A percentile compares a stretch with the other conserved stretches of the same genome.
phyloP scores from a whole-genome alignment of 805 yeast species.

The Candida chilensis region DNA sequence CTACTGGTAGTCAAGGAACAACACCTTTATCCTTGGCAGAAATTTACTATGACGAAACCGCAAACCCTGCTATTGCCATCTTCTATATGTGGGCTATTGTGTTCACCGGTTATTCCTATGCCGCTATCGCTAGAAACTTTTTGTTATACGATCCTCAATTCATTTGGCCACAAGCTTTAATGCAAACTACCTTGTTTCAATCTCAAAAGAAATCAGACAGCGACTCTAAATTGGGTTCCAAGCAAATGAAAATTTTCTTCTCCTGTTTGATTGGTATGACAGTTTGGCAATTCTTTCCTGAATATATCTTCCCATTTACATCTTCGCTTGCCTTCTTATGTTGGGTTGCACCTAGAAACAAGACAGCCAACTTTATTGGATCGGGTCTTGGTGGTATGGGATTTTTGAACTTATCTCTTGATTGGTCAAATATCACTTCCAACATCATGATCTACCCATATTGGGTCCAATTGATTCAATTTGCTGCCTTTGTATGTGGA shows the following conservation, averaged over 20 bases:
- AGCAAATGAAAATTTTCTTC: constrained; percentile 28
- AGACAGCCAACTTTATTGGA: constrained; percentile 32
- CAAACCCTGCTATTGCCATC: constrained; percentile 25
- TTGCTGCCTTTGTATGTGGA: constrained; percentile 34
- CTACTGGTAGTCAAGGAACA: constrained; percentile 44
- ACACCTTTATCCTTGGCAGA: constrained; percentile 37
- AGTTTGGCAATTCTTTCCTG: constrained; percentile 42
- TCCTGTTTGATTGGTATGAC: constrained; percentile 20
- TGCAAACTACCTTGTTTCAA: constrained; percentile 39
- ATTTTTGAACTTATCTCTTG: constrained; percentile 34
- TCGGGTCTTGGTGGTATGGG: constrained; percentile 47
- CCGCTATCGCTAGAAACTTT: constrained; percentile 36
- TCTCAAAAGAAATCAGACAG: constrained; percentile 14
- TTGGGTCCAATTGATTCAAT: constrained; percentile 42
- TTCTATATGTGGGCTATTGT: constrained; percentile 43
- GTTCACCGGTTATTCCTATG: constrained; percentile 45
- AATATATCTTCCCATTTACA: constrained; percentile 35
- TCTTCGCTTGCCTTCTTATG: constrained; percentile 40
- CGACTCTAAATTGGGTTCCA: constrained; percentile 8
- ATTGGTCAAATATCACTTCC: constrained; percentile 46
- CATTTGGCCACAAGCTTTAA: constrained; percentile 41
- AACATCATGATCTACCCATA: constrained; percentile 40
- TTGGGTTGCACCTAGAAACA: constrained; percentile 36
- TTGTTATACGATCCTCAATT: constrained; percentile 40
- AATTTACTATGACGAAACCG: constrained; percentile 26